Base-by-base conservation (phyloP, 441 rosid genomes). In the Cnidoscolus chayamansa region DNA sequence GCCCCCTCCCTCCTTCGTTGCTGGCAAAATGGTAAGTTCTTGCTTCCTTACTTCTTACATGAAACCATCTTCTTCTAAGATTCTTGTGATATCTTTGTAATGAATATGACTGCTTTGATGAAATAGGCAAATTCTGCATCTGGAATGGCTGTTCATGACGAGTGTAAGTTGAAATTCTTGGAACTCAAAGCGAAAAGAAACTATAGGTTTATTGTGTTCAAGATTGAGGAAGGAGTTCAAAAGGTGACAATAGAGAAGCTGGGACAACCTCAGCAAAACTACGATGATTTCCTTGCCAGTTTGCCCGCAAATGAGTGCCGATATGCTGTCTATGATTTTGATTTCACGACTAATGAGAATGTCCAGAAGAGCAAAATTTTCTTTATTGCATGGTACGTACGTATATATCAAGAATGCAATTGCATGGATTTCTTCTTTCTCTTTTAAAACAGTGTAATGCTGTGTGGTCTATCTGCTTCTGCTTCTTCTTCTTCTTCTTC, bases 151-250 rank as follows among this genome's bases (percentile, higher is more conserved):
- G 87, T 86, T 17, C 10, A 82, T 7, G 90, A 88, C 47, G 87
- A 84, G 7, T 88, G 90, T 48, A 86, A 83, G 74, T 64, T 74
- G 65, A 88, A 48, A 78, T 86, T 88, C 82, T 11, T 76, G 77
- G 90, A 88, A 57, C 71, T 86, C 10, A 86, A 88, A 71, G 80
- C 88, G 1, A 88, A 84, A 76, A 82, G 92, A 69, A 83, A n/a
- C 72, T 79, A 81, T 25, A 71, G 92, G 35, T 88, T 75, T 68
- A 84, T 88, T 12, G 82, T 84, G 49, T 88, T 86, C 85, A 88
- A 78, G 75, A 83, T 88, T 10, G 88, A 88, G 25, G 87, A 87
- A 25, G 77, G 72, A 13, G 73, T 74, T 51, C 86, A 86, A 4
- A 83, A 81, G 43, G 87, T 88, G 19, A 54, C 65, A 5, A 81